Conservation (phyloP, 352 stramenopile genomes). For the Plasmopara muralis region DNA sequence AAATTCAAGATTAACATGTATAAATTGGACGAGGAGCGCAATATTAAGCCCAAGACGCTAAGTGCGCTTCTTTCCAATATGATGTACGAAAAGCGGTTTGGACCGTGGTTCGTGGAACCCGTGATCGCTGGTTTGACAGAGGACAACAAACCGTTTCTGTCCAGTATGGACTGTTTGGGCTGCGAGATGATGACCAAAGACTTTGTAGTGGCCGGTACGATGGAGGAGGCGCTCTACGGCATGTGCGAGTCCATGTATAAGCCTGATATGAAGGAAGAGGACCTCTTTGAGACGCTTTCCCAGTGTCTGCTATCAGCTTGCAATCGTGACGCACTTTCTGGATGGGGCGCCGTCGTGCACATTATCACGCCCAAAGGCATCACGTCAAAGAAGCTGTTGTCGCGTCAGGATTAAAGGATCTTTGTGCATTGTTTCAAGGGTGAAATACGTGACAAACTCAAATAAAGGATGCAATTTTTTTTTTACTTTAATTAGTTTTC, state of each 20-base stretch:
- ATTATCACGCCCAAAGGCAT: slow-evolving; percentile 92
- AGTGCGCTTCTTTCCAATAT: slow-evolving; percentile 93
- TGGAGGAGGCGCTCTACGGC: slow-evolving; percentile 96
- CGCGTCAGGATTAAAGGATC: slow-evolving; percentile 62
- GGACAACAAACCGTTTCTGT: slow-evolving; percentile 95
- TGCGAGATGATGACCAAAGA: slow-evolving; percentile 94
- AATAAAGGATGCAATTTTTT: no score
- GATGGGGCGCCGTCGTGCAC: slow-evolving; percentile 98
- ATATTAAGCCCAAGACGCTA: slow-evolving; percentile 98
- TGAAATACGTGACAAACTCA: no score
- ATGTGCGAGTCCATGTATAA: slow-evolving; percentile 99
- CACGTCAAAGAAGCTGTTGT: slow-evolving; percentile 76
- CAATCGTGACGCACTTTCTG: slow-evolving; percentile 97
- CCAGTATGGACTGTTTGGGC: slow-evolving; percentile 97
- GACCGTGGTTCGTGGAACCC: slow-evolving; percentile 98
- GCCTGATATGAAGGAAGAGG: slow-evolving; percentile 93
- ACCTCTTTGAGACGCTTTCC: slow-evolving; percentile 97
- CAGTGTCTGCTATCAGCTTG: slow-evolving; percentile 97
- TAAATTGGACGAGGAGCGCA: slow-evolving; percentile 96
- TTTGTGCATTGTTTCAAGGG: not conserved
- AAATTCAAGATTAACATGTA: slow-evolving; percentile 97
- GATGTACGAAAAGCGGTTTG: slow-evolving; percentile 99
- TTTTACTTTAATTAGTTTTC: no score
- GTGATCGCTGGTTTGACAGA: slow-evolving; percentile 95
- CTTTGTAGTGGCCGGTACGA: slow-evolving; percentile 97